A percentile compares a stretch with the other conserved stretches of the same genome.
Evolutionary conservation across 805 yeast genomes (phyloP).

Genomic region (Geotrichum ghanense): DNA sequence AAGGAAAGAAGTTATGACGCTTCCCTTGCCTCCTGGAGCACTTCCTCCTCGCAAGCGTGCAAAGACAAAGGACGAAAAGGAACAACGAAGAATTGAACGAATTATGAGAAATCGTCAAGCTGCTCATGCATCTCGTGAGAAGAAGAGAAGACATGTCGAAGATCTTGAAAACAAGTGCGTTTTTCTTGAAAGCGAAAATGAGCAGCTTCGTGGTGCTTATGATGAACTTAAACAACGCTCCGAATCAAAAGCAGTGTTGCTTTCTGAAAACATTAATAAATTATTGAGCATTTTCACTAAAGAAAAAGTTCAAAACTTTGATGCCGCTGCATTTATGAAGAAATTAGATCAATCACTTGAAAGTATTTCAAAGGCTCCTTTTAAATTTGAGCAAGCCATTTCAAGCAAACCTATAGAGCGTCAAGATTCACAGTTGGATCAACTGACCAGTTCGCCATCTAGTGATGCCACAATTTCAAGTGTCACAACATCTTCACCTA

Average conservation of each 20-base stretch:
- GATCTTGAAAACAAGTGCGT: slow-evolving; percentile 51
- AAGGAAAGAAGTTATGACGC: slow-evolving; percentile 22
- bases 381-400: too few relatives aligned
- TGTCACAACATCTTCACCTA: too few relatives aligned
- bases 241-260: slow-evolving; percentile 3
- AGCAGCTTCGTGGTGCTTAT: slow-evolving; percentile 15
- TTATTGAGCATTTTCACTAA: background rate
- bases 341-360: background rate
- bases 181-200: slow-evolving; percentile 19
- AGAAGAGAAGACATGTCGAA: slow-evolving; percentile 87
- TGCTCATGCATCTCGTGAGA: slow-evolving; percentile 95
- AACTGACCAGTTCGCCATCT: too few relatives aligned
- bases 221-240: slow-evolving; percentile 10
- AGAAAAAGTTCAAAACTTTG: background rate
- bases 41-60: slow-evolving; percentile 96
- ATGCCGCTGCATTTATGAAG: background rate
- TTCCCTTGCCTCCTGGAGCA: slow-evolving; percentile 31
- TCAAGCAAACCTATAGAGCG: too few relatives aligned
- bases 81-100: slow-evolving; percentile 88
- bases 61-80: slow-evolving; percentile 92
- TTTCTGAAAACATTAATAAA: background rate
- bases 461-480: too few relatives aligned
- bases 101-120: slow-evolving; percentile 91
- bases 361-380: background rate
- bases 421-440: too few relatives aligned